phyloP scores from a whole-genome alignment of 2,329 filamentous ascomycete species.

The Trichophyton benhamiae region DNA sequence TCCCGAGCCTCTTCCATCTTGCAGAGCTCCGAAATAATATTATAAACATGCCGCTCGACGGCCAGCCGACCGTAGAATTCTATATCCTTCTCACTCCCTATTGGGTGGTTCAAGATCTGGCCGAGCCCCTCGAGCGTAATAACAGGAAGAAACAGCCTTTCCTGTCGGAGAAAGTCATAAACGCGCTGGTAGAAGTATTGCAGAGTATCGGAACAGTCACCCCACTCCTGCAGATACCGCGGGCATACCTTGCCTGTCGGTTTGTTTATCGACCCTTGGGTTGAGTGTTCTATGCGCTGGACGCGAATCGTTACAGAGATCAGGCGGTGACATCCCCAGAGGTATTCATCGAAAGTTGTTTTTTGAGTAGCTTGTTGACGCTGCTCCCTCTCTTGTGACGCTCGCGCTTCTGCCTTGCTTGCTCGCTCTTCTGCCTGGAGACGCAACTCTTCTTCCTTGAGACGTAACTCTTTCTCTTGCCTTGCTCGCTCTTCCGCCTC shows the following conservation, averaged over 20 bases:
- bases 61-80: conserved; percentile 20
- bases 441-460: too few species aligned
- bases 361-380: not conserved
- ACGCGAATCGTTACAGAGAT: not conserved
- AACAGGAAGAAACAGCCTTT: not conserved
- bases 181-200: not conserved
- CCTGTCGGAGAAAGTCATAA: not conserved
- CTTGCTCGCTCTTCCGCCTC: too few species aligned
- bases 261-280: not conserved
- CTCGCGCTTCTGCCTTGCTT: not conserved
- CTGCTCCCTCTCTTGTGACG: not conserved
- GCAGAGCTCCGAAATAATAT: conserved; percentile 20
- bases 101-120: conserved; percentile 4
- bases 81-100: conserved; percentile 22
- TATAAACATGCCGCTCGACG: conserved; percentile 19
- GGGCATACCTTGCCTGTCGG: not conserved
- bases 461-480: too few species aligned
- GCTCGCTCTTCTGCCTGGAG: not conserved
- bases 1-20: conserved; percentile 18
- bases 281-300: not conserved
- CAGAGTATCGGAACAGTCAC: not conserved
- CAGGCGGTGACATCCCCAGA: not conserved
- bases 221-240: not conserved
- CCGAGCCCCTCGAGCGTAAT: not conserved
- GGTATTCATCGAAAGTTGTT: not conserved